Percentiles rank a stretch among this genome's conserved stretches.
phyloP scores from a whole-genome alignment of 2,329 filamentous ascomycete genomes.

The Claviceps fusiformis region DNA sequence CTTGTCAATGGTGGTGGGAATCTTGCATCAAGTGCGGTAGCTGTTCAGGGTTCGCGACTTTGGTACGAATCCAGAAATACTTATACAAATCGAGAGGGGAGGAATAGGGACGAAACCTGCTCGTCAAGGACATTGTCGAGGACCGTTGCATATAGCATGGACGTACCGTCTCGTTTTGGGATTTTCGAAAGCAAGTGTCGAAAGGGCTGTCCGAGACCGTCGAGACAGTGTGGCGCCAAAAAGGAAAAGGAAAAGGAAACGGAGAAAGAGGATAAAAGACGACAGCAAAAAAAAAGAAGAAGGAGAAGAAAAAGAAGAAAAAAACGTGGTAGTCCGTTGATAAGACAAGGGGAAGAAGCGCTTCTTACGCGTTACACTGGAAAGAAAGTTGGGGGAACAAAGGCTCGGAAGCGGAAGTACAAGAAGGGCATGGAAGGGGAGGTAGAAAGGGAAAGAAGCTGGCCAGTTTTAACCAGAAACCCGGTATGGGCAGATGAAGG shows the following conservation, averaged over 20 bases:
- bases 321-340: background rate
- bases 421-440: background rate
- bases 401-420: background rate
- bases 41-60: too few relatives aligned
- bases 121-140: background rate
- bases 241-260: too few relatives aligned
- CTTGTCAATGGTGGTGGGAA: background rate
- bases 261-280: background rate
- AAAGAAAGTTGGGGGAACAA: background rate
- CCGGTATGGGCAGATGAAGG: background rate
- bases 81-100: background rate
- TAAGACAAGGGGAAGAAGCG: background rate
- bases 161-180: slow-evolving; percentile 1
- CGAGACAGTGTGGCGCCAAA: background rate
- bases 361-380: background rate
- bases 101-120: background rate
- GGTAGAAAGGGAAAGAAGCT: background rate
- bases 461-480: background rate
- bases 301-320: background rate
- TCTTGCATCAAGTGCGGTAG: too few relatives aligned
- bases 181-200: background rate
- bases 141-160: background rate
- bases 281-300: background rate
- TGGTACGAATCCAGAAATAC: background rate
- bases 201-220: background rate